Conservation (phyloP, 2,329 filamentous ascomycete genomes). For the Alternaria viburni region DNA sequence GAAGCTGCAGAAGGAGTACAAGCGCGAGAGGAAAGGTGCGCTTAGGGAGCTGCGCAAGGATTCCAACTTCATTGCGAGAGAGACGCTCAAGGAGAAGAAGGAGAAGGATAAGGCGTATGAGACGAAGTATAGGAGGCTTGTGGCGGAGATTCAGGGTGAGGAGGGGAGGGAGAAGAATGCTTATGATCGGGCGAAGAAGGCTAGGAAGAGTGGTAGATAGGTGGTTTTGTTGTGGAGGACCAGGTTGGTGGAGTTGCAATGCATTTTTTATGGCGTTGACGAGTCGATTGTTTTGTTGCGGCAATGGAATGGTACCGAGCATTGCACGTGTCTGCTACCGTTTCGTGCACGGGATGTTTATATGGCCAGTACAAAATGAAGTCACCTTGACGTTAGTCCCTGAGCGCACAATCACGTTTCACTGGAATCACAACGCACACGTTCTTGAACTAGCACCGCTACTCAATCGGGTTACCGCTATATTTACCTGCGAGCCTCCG, state of each 20-base stretch:
- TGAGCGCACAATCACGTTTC: neutral
- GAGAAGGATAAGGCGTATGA: constrained; percentile 92
- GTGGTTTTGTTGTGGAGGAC: neutral
- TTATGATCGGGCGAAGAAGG: constrained; percentile 85
- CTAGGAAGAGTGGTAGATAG: constrained; percentile 60
- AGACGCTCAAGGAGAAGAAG: constrained; percentile 91
- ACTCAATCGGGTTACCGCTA: neutral
- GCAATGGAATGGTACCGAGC: neutral
- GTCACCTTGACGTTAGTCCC: neutral
- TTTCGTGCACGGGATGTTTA: too few relatives aligned
- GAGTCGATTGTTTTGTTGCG: neutral
- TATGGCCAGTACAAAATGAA: too few relatives aligned
- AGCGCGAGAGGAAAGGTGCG: constrained; percentile 93
- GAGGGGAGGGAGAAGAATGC: constrained; percentile 85
- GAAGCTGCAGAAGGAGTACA: constrained; percentile 88
- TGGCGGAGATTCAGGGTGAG: constrained; percentile 94
- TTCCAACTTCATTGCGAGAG: constrained; percentile 88
- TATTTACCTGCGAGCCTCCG: neutral
- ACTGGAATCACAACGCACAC: neutral
- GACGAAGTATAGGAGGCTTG: constrained; percentile 89
- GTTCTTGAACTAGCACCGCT: neutral
- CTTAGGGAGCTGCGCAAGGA: constrained; percentile 95
- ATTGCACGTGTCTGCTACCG: neutral
- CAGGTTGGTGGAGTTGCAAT: too few relatives aligned
- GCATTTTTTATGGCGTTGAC: neutral